Evolutionary conservation across 257 asterid species (phyloP).

Genomic region (Scutellaria baicalensis): DNA sequence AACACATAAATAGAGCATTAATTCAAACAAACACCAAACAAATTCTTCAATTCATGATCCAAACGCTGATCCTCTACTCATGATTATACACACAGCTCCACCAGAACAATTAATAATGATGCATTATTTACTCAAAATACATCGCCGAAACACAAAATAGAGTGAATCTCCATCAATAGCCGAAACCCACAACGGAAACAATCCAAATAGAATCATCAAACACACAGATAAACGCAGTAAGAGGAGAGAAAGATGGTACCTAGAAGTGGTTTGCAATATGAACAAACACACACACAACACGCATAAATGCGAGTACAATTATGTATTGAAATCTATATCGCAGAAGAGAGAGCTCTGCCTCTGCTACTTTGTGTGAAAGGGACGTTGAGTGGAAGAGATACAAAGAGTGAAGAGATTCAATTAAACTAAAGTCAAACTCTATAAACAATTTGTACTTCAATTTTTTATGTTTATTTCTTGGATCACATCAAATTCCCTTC

Average conservation of each 20-base stretch:
- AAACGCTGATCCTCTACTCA: background rate
- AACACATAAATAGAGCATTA: background rate
- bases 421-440: constrained; percentile 16
- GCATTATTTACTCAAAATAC: background rate
- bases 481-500: background rate
- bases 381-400: constrained; percentile 9
- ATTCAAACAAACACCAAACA: background rate
- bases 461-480: background rate
- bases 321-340: background rate
- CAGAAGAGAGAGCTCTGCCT: background rate
- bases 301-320: background rate
- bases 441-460: background rate
- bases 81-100: background rate
- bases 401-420: background rate
- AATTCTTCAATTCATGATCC: constrained; percentile 2
- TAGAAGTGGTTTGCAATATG: constrained; percentile 1
- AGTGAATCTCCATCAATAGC: background rate
- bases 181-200: background rate
- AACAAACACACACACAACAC: background rate
- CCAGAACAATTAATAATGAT: background rate
- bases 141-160: background rate
- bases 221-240: background rate
- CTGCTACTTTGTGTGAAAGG: constrained; percentile 12
- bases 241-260: constrained; percentile 4
- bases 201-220: background rate